These are phyloP conservation scores for Fragaria iinumae DNA, from an alignment of 306 rosid genomes.

Conservation along the genomic window DNA sequence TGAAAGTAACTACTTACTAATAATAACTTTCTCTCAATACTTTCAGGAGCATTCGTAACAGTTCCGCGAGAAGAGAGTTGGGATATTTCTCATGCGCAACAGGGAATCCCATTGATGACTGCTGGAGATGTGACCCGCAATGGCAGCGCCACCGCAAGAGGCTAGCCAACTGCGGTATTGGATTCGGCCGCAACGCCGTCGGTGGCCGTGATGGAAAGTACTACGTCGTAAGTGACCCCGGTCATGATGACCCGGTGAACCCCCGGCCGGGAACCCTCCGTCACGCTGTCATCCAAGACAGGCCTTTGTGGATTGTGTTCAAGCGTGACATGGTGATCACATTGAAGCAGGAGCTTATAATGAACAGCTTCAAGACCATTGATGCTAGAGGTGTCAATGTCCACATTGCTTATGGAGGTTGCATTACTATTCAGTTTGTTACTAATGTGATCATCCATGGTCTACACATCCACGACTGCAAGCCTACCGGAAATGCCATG, in stretches of 20 bases:
- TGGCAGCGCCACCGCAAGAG: constrained; percentile 72
- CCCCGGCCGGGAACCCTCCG: constrained; percentile 91
- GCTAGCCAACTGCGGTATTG: constrained; percentile 76
- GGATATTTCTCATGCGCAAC: constrained; percentile 80
- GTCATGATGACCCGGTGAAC: constrained; percentile 67
- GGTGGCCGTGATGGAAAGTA: constrained; percentile 88
- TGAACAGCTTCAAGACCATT: constrained; percentile 98
- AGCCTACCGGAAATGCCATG: constrained; percentile 89
- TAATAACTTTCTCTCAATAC: not conserved
- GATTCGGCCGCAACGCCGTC: constrained; percentile 84
- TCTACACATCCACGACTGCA: constrained; percentile 79
- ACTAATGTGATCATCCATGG: constrained; percentile 93
- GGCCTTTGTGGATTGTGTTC: constrained; percentile 92
- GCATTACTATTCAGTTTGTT: constrained; percentile 80
- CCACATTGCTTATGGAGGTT: constrained; percentile 86
- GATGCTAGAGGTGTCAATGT: constrained; percentile 86
- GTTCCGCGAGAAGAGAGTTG: constrained; percentile 68
- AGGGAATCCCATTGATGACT: constrained; percentile 93
- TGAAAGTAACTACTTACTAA: not conserved
- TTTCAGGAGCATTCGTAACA: constrained; percentile 64
- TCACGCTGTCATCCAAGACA: constrained; percentile 83
- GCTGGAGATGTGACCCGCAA: constrained; percentile 87
- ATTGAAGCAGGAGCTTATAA: constrained; percentile 75
- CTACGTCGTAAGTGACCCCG: constrained; percentile 61
- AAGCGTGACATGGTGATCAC: constrained; percentile 96